Evolutionary conservation across 129 eudicot species (phyloP), one percentile per base, ranked within the genome.

Genomic region (Daucus carota): DNA sequence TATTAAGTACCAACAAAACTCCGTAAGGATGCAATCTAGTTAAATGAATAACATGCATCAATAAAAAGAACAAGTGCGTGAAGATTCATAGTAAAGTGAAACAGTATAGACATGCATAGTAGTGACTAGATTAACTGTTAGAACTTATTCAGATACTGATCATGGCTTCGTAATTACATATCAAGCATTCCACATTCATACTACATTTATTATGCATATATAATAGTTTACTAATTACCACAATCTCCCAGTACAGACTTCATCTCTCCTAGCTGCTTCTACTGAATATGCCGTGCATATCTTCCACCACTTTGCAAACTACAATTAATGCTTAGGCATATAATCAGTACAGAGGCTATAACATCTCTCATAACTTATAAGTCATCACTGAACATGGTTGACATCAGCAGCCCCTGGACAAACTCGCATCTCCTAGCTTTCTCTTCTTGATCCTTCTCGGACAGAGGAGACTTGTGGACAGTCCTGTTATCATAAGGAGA

Each of bases 401-500:
- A 94, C 75, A 91, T 26, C 73, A 94, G 65, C 80, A 91, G 83
- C 36, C 94, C 97, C 76, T 85, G 97, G 44, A 94, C 97, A 85
- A 94, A 91, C 78, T 84, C 93, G 47, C 93, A 87, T 80, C 73
- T 87, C 70, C 84, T 77, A 75, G 89, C 82, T 85, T 83, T 87
- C 96, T 94, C 99, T 83, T 86, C 89, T 52, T 87, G 88, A 76
- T 94, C 99, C 78, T 94, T 85, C 41, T 80, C 92, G 5, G 91
- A 94, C 44, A 91, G 81, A 40, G 60, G 75, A 70, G 77, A 47
- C 63, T 75, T 81, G 67, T 81, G 84, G 38, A 34, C 79, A 46
- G 72, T 76, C 78, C 92, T 87, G 88, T 62, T 57, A 67, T 7
- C 28, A 79, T 29, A 5, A 43, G 1, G 12, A 43, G 22, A 43